Evolutionary conservation across 352 stramenopile species (phyloP).

Genomic region (Paralagenidium karlingii): DNA sequence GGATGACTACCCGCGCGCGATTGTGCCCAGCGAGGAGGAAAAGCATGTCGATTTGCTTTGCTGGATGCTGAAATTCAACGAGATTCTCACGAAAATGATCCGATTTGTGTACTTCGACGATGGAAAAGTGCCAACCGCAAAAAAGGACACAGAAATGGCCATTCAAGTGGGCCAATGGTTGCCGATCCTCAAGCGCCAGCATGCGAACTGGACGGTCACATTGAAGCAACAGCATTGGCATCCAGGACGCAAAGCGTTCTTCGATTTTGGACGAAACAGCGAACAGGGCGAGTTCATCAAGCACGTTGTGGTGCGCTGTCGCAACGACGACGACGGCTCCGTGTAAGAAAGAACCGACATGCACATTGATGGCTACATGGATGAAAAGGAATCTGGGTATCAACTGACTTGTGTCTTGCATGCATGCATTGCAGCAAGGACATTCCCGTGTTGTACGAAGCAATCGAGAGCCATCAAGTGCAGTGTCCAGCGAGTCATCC

Average conservation of each 20-base stretch:
- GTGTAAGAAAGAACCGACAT: no score
- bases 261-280: constrained; percentile 73
- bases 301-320: constrained; percentile 52
- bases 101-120: constrained; percentile 14
- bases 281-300: constrained; percentile 55
- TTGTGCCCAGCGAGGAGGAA: constrained; percentile 53
- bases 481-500: constrained; percentile 46
- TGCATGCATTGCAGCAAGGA: constrained; percentile 25
- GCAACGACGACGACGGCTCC: constrained; percentile 24
- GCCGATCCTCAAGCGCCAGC: constrained; percentile 15
- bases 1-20: constrained; percentile 87
- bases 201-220: constrained; percentile 19
- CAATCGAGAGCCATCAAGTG: constrained; percentile 18
- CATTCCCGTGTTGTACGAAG: constrained; percentile 17
- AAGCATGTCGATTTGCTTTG: constrained; percentile 85
- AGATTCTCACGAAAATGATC: constrained; percentile 35
- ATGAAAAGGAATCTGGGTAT: constrained; percentile 1
- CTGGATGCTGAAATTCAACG: constrained; percentile 79
- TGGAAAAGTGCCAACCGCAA: constrained; percentile 7
- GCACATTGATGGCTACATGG: no score
- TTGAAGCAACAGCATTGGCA: constrained; percentile 68
- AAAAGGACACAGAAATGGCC: not conserved
- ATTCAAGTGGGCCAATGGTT: no score
- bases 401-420: not conserved
- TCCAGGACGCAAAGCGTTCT: constrained; percentile 42